Evolutionary conservation across 495 filamentous ascomycete genomes (phyloP), one percentile per base, ranked within the genome.

Genomic region (Penicillium coffeae): DNA sequence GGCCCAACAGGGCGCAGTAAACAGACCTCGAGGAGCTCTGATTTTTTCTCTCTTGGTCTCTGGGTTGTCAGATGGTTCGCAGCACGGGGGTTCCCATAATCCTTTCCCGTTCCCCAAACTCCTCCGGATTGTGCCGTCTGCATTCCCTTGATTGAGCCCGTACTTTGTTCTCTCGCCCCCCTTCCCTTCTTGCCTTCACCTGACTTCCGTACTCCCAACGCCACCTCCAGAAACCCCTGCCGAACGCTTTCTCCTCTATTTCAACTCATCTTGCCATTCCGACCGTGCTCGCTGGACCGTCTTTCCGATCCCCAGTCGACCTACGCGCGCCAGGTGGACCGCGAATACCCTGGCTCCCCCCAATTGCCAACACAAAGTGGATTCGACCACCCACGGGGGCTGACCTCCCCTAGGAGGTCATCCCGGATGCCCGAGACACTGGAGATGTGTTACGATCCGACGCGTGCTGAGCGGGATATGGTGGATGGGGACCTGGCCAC

Each of bases 361-460:
- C 30, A 30, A 54, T 55, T 56, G 51, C 42, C 55, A 56, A 63
- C 45, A 64, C 68, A 73, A 67, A 64, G 70, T 70, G 70, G 70
- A 71, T 71, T 67, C 57, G 63, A 66, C 58, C 48, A 53, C 58
- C 42, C 51, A 60, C 64, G 68, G 70, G 68, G 68, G 65, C 62
- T 71, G 70, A 69, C 70, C 70, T 71, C 70, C 66, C 68, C 66
- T 47, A 64, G 70, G 70, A 70, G 70, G 70, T 73, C 68, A 70
- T 71, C 66, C 68, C 59, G 55, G 49, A 59, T 54, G 62, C 48
- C 58, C 47, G 51, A 51, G 37, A 59, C 51, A 57, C 45, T 46
- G 60, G 58, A 56, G 47, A 73, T 73, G 70, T 54, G 47, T 57
- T 52, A 58, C 62, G 52, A 64, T 46, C 50, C 53, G 51, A 58